phyloP scores from a whole-genome alignment of 2,329 filamentous ascomycete genomes.

The Hirsutella rhossiliensis region DNA sequence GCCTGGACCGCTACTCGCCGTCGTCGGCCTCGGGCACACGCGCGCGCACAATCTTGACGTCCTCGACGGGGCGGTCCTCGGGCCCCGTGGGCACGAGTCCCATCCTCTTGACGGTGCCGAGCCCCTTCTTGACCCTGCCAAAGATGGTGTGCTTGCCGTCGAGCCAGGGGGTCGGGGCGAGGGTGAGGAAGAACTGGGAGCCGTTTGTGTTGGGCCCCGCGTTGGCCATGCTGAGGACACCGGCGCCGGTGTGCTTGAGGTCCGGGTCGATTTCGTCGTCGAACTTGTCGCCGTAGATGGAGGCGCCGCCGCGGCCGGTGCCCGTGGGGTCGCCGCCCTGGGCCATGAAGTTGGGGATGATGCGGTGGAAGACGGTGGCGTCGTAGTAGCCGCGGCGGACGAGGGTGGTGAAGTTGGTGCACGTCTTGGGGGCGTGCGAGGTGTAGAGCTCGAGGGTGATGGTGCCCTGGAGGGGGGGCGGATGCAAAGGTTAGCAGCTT shows the following conservation, averaged over 20 bases:
- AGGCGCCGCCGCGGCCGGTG: slow-evolving; percentile 77
- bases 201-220: slow-evolving; percentile 87
- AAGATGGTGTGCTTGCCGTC: slow-evolving; percentile 98
- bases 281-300: slow-evolving; percentile 89
- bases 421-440: slow-evolving; percentile 76
- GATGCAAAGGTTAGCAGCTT: no score
- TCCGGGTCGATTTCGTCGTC: slow-evolving; percentile 73
- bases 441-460: slow-evolving; percentile 86
- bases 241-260: slow-evolving; percentile 86
- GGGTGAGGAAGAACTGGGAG: slow-evolving; percentile 89
- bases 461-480: slow-evolving; percentile 47
- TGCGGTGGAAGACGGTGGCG: slow-evolving; percentile 75
- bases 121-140: slow-evolving; percentile 72
- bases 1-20: slow-evolving; percentile 5
- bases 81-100: slow-evolving; percentile 72
- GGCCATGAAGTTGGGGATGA: slow-evolving; percentile 94
- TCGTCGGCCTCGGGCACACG: slow-evolving; percentile 52
- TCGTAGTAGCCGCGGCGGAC: slow-evolving; percentile 80
- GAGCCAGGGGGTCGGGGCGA: slow-evolving; percentile 90
- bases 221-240: slow-evolving; percentile 95
- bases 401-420: slow-evolving; percentile 77
- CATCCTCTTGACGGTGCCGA: slow-evolving; percentile 77
- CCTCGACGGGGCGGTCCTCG: slow-evolving; percentile 71
- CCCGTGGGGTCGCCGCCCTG: slow-evolving; percentile 92
- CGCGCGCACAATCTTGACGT: slow-evolving; percentile 69